These are phyloP conservation scores for Simmondsia chinensis DNA, from an alignment of 148 eudicot genomes.

Conservation along the genomic window DNA sequence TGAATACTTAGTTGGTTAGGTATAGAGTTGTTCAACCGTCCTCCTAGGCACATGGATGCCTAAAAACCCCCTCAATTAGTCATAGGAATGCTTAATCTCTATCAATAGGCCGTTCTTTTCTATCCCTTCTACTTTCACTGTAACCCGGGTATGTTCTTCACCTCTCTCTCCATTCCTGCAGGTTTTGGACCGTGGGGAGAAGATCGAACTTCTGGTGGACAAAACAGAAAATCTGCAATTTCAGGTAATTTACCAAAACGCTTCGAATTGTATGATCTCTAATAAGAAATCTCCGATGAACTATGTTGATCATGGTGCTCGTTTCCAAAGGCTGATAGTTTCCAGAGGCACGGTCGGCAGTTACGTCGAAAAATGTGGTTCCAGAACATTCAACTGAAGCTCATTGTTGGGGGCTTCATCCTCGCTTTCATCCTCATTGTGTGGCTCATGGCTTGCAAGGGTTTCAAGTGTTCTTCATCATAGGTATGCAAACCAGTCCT, in stretches of 20 bases:
- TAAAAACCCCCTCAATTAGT: too few relatives aligned
- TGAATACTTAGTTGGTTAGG: too few relatives aligned
- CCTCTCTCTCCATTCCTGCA: slow-evolving; percentile 9
- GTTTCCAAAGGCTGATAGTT: slow-evolving; percentile 70
- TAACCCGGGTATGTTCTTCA: not conserved
- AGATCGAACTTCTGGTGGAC: slow-evolving; percentile 90
- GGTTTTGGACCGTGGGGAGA: slow-evolving; percentile 98
- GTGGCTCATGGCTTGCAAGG: slow-evolving; percentile 64
- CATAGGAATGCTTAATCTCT: too few relatives aligned
- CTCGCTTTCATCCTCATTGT: slow-evolving; percentile 51
- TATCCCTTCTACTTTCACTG: not conserved
- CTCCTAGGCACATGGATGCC: too few relatives aligned
- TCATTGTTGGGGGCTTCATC: slow-evolving; percentile 57
- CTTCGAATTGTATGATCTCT: not conserved
- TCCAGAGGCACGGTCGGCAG: slow-evolving; percentile 96
- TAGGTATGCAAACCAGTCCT: too few relatives aligned
- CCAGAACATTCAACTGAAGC: slow-evolving; percentile 83
- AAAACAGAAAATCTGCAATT: slow-evolving; percentile 97
- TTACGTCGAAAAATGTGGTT: slow-evolving; percentile 88
- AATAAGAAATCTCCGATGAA: too few relatives aligned
- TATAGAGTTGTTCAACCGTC: too few relatives aligned
- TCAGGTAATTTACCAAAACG: slow-evolving; percentile 34
- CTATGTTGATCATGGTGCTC: not conserved
- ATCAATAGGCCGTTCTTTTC: too few relatives aligned
- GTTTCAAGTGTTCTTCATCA: slow-evolving; percentile 75